Percentiles rank a stretch among this genome's conserved stretches.
Conservation (phyloP, 2,329 filamentous ascomycete species). For the Aspergillus intermedius region DNA sequence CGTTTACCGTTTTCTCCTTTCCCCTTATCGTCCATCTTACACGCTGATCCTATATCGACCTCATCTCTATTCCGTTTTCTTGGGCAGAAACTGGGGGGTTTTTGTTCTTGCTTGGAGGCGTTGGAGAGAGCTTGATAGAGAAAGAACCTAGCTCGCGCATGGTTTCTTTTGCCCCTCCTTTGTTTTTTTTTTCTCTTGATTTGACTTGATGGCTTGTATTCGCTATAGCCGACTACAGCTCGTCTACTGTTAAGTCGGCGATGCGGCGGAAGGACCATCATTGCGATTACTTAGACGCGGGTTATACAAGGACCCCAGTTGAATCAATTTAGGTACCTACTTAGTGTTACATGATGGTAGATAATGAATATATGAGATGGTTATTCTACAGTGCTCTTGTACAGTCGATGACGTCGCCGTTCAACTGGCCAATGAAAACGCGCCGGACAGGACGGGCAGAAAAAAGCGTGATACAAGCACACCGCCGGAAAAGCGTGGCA, state of each 20-base stretch:
- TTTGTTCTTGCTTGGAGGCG: constrained; percentile 19
- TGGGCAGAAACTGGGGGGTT: constrained; percentile 1
- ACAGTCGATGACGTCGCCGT: constrained; percentile 26
- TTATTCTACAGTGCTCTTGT: constrained; percentile 1
- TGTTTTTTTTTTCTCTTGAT: neutral
- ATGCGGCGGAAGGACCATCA: constrained; percentile 1
- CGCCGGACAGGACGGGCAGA: neutral
- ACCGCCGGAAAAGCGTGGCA: constrained; percentile 19
- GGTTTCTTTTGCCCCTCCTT: constrained; percentile 11
- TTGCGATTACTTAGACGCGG: constrained; percentile 10
- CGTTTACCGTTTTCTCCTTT: constrained; percentile 8
- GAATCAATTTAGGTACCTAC: constrained; percentile 10
- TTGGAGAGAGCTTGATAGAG: constrained; percentile 26
- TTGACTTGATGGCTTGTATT: neutral
- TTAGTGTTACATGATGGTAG: constrained; percentile 14
- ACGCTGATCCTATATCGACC: constrained; percentile 3
- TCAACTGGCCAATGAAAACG: neutral
- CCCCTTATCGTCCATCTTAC: constrained; percentile 4
- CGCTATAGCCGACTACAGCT: no score
- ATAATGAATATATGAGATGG: constrained; percentile 14
- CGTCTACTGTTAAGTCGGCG: neutral
- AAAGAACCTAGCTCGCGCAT: constrained; percentile 10
- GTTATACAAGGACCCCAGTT: constrained; percentile 6
- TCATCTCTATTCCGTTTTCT: constrained; percentile 1
- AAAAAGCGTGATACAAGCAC: neutral